Evolutionary conservation across 1,139 yeast genomes (phyloP).

Genomic region (Suhomyces maxii): DNA sequence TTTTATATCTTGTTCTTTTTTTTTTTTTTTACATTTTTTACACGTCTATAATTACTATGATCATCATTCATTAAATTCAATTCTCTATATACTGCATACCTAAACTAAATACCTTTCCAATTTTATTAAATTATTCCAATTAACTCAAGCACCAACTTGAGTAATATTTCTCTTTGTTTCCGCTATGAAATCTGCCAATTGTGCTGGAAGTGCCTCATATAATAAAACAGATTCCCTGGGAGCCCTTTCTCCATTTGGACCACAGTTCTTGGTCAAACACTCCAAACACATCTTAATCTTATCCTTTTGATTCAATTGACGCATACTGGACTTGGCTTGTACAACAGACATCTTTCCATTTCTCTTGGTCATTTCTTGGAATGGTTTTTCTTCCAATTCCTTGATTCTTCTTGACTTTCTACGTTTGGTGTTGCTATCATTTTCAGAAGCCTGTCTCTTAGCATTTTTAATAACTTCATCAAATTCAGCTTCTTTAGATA

Average conservation of each 20-base stretch:
- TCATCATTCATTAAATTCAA: no score
- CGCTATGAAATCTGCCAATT: slow-evolving; percentile 19
- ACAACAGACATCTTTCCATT: slow-evolving; percentile 17
- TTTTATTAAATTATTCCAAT: slow-evolving; percentile 1
- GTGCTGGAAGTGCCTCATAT: slow-evolving; percentile 21
- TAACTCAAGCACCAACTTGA: slow-evolving; percentile 8
- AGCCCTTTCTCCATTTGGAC: slow-evolving; percentile 14
- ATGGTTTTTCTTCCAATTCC: slow-evolving; percentile 8
- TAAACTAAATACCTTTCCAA: no score
- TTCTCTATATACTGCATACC: no score
- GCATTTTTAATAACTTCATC: slow-evolving; percentile 10
- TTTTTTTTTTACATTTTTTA: no score
- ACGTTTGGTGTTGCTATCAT: slow-evolving; percentile 4
- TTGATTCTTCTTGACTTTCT: slow-evolving; percentile 8
- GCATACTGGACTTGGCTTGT: slow-evolving; percentile 15
- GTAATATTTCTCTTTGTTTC: slow-evolving; percentile 10
- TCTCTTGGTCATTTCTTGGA: slow-evolving; percentile 1
- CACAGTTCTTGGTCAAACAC: slow-evolving; percentile 18
- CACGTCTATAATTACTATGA: no score
- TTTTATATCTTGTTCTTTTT: no score
- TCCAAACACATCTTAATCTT: slow-evolving; percentile 21
- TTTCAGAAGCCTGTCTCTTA: slow-evolving; percentile 10
- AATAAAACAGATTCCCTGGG: slow-evolving; percentile 25
- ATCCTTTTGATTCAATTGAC: slow-evolving; percentile 24
- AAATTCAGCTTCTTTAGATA: slow-evolving; percentile 8